A percentile compares a stretch with the other conserved stretches of the same genome.
These are phyloP conservation scores for Populus tomentosa DNA, from an alignment of 441 rosid genomes.

Conservation along the genomic window DNA sequence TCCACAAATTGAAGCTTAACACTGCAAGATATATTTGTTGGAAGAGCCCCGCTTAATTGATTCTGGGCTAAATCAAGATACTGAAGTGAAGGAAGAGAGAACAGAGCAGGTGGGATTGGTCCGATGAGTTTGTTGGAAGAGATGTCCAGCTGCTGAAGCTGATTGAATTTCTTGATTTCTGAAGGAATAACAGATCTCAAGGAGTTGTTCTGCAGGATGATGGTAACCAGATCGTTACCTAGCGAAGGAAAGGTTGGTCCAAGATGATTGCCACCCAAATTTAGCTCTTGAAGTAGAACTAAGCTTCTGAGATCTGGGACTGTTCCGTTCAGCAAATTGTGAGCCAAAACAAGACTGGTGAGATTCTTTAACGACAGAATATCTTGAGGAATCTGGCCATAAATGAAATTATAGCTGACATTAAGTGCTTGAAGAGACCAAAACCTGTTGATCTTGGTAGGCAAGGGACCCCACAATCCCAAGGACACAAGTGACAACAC, in stretches of 20 bases:
- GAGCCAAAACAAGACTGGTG: constrained; percentile 47
- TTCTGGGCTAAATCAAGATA: constrained; percentile 51
- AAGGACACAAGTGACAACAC: constrained; percentile 61
- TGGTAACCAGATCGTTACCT: constrained; percentile 35
- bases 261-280: constrained; percentile 50
- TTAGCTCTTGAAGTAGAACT: constrained; percentile 42
- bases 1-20: constrained; percentile 49
- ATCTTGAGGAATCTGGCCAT: constrained; percentile 52
- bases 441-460: constrained; percentile 49
- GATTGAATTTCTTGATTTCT: constrained; percentile 34
- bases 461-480: constrained; percentile 76
- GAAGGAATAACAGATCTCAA: constrained; percentile 59
- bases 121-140: constrained; percentile 59
- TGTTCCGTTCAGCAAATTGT: constrained; percentile 59
- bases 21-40: constrained; percentile 44
- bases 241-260: constrained; percentile 69
- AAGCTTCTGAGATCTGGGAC: constrained; percentile 58
- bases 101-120: constrained; percentile 52
- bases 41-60: constrained; percentile 52
- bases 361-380: constrained; percentile 49
- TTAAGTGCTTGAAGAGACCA: constrained; percentile 52
- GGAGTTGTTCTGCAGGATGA: constrained; percentile 55
- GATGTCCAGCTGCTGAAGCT: constrained; percentile 56
- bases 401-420: constrained; percentile 72
- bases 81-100: constrained; percentile 58